phyloP scores from a whole-genome alignment of 1,139 yeast species.

The Debaryomyces udenii region DNA sequence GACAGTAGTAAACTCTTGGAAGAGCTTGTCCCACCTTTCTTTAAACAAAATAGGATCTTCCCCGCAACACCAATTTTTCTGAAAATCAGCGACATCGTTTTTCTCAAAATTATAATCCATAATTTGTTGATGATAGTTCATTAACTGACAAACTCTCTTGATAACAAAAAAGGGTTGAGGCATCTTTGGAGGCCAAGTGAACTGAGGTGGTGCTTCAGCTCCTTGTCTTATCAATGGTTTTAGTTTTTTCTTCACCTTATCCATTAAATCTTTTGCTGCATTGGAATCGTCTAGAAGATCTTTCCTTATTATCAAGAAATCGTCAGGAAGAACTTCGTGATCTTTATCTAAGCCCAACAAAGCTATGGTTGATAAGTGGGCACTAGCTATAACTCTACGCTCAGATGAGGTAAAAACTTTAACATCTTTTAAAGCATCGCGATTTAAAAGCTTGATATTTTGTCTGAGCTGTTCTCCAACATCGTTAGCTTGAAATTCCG shows the following conservation, averaged over 20 bases:
- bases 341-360: slow-evolving; percentile 66
- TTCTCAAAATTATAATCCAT: slow-evolving; percentile 80
- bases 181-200: slow-evolving; percentile 98
- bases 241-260: slow-evolving; percentile 93
- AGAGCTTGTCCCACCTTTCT: slow-evolving; percentile 97
- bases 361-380: slow-evolving; percentile 84
- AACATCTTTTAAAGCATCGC: slow-evolving; percentile 81
- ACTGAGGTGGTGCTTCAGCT: slow-evolving; percentile 97
- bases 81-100: slow-evolving; percentile 69
- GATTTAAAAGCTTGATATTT: slow-evolving; percentile 82
- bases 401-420: slow-evolving; percentile 91
- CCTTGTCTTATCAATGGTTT: slow-evolving; percentile 95
- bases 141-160: slow-evolving; percentile 89
- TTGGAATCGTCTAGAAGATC: slow-evolving; percentile 94
- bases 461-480: slow-evolving; percentile 95
- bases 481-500: slow-evolving; percentile 90
- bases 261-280: slow-evolving; percentile 98
- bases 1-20: slow-evolving; percentile 87
- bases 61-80: slow-evolving; percentile 91
- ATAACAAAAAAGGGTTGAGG: slow-evolving; percentile 96
- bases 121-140: slow-evolving; percentile 87
- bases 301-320: slow-evolving; percentile 79
- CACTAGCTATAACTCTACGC: slow-evolving; percentile 90
- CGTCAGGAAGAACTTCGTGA: slow-evolving; percentile 67
- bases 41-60: slow-evolving; percentile 89